Evolutionary conservation across 345 rosid species (phyloP), one percentile per base, ranked within the genome.

Genomic region (Cardamine occulta): DNA sequence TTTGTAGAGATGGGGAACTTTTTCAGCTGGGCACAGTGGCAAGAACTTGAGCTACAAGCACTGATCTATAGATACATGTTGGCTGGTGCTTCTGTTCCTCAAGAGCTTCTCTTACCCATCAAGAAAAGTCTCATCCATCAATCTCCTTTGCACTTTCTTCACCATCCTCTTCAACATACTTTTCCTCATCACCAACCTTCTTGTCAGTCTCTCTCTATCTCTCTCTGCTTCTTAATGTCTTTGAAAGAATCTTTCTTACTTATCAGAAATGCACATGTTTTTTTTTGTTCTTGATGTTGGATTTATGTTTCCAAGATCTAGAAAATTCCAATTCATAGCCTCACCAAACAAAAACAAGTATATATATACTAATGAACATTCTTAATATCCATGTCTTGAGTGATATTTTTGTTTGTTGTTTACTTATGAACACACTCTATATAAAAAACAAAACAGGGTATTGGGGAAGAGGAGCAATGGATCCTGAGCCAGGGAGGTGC

Each of bases 31-130:
- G 81, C 83, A 64, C 97, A 92, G 72, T 88, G 90, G 92, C 94
- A 90, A 70, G 97, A 92, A 78, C 92, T 92, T 45, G 96, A 92
- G 85, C 89, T 90, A 77, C 97, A 92, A 83, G 97, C 94, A 57
- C 83, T 88, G 44, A 87, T 92, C 85, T 92, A 86, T 75, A 90
- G 91, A 82, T 90, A 88, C 84, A 73, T 92, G 63, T 81, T 81
- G 51, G 88, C 91, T 3, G 97, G 97, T 26, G 70, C 86, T 19
- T 82, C 88, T 5, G 87, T 92, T 44, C 97, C 97, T 8, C 84
- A 89, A 58, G 84, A 86, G 68, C 92, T 92, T 34, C 88, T 92
- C 60, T 68, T 64, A 78, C 85, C 93, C 13, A 80, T 89, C 69
- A 82, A 82, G 66, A 84, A 82, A 65, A 87, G 89, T 77, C 76